Conservation (phyloP, 2,329 filamentous ascomycete species). For the Fusarium sacchari region DNA sequence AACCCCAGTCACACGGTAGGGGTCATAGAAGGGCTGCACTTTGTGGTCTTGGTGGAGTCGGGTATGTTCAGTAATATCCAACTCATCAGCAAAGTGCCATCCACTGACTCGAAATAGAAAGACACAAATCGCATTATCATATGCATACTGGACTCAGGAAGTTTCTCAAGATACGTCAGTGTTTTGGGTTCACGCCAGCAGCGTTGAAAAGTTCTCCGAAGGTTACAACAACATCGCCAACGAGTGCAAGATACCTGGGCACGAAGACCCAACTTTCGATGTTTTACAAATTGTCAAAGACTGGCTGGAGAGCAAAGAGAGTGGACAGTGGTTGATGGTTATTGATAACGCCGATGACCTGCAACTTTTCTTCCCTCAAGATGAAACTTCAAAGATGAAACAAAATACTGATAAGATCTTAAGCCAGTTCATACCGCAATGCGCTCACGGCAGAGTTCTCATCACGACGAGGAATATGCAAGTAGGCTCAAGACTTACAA, state of each 20-base stretch:
- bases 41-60: slow-evolving; percentile 27
- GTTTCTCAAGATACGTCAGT: slow-evolving; percentile 30
- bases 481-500: slow-evolving; percentile 37
- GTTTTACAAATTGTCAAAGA: slow-evolving; percentile 39
- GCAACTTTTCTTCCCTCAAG: slow-evolving; percentile 20
- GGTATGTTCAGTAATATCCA: not conserved
- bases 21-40: slow-evolving; percentile 3
- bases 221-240: slow-evolving; percentile 48
- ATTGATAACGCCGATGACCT: slow-evolving; percentile 38
- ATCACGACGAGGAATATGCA: slow-evolving; percentile 51
- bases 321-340: slow-evolving; percentile 28
- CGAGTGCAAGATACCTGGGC: slow-evolving; percentile 38
- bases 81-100: fast-evolving
- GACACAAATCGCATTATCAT: slow-evolving; percentile 28
- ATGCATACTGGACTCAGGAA: slow-evolving; percentile 22
- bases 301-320: slow-evolving; percentile 43
- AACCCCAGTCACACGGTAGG: fast-evolving
- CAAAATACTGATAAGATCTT: fast-evolving
- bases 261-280: slow-evolving; percentile 39
- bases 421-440: slow-evolving; percentile 41
- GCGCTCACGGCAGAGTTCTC: slow-evolving; percentile 44
- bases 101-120: slow-evolving; percentile 9
- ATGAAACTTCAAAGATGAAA: fast-evolving
- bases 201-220: slow-evolving; percentile 45
- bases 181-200: slow-evolving; percentile 50